These are phyloP conservation scores for Coemansia sp. DNA, from an alignment of 192 early-diverging fungal species.

Conservation along the genomic window DNA sequence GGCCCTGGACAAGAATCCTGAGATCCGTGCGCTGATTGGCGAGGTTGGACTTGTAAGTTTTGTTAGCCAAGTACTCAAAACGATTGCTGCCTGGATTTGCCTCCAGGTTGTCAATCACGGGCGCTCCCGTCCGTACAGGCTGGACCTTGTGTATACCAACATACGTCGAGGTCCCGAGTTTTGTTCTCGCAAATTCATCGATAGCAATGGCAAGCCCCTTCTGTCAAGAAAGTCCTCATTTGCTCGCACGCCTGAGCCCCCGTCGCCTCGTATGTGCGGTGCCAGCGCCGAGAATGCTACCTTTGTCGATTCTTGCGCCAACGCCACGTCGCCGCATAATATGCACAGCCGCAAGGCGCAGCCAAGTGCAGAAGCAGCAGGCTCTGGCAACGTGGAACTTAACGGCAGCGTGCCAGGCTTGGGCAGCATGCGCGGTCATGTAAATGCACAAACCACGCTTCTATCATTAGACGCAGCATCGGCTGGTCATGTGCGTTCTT, in stretches of 20 bases:
- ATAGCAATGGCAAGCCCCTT: conserved; percentile 30
- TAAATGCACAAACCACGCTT: conserved; percentile 4
- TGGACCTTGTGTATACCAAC: conserved; percentile 52
- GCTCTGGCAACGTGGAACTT: neutral
- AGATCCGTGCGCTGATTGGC: conserved; percentile 58
- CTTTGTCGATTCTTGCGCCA: neutral
- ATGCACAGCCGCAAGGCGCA: neutral
- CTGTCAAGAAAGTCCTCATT: conserved; percentile 4
- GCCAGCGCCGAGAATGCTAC: neutral
- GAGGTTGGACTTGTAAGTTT: conserved; percentile 68
- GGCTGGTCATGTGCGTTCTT: neutral
- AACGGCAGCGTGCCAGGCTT: neutral
- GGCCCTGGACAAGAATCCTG: conserved; percentile 65
- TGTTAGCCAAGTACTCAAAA: conserved; percentile 74
- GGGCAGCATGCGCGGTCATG: neutral
- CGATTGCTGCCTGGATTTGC: conserved; percentile 81
- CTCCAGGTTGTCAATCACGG: conserved; percentile 79
- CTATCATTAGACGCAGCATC: neutral
- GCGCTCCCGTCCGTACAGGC: conserved; percentile 48
- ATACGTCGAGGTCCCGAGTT: conserved; percentile 17
- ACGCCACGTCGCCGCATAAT: neutral
- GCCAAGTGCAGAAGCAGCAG: neutral
- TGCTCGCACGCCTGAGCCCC: conserved; percentile 1
- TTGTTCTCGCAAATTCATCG: conserved; percentile 44
- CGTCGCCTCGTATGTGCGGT: conserved; percentile 9